Base-by-base conservation (phyloP, 306 rosid genomes). In the Fragaria iinumae region DNA sequence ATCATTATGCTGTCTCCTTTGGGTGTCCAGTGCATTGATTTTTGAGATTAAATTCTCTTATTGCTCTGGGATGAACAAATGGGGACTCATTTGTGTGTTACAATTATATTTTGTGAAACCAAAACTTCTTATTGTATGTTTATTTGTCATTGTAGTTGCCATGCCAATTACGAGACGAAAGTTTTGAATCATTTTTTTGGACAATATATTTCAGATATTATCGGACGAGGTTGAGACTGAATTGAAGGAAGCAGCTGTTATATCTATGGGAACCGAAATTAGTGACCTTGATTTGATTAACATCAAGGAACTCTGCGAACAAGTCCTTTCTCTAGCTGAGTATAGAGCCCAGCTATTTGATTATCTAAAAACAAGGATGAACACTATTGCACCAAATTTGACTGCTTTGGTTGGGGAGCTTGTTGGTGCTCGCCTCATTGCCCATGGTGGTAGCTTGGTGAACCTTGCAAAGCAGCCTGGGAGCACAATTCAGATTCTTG, bases 391-490 rank as follows among this genome's bases (percentile, higher is more conserved):
- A 11, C 97, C 97, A 32, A 95, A 95, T 84, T 89, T 95, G 90
- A 95, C 99, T 71, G 92, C 92, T 34, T 80, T 95, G 74, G 97
- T 95, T 21, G 97, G 99, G 48, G 99, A 95, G 84, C 97, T 95
- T 13, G 97, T 95, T 43, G 97, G 97, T 81, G 99, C 99, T 76
- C 96, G 99, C 68, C 97, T 95, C 80, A 95, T 95, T 67, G 93
- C 99, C 39, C 97, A 90, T 70, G 99, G 97, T 1, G 97, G 97
- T 69, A 90, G 99, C 82, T 85, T 95, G 82, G 2, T 92, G 63
- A 95, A 92, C 83, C 97, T 95, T 78, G 93, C 99, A 6, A 95
- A 95, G 89, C 97, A 95, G 89, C 99, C 99, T 45, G 97, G 97
- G 43, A 95, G 97, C 75, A 95, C 97, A 0, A 91, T 92, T 27